Evolutionary conservation across 2,329 filamentous ascomycete species (phyloP), one percentile per base, ranked within the genome.

Genomic region (Aspergillus awamori): DNA sequence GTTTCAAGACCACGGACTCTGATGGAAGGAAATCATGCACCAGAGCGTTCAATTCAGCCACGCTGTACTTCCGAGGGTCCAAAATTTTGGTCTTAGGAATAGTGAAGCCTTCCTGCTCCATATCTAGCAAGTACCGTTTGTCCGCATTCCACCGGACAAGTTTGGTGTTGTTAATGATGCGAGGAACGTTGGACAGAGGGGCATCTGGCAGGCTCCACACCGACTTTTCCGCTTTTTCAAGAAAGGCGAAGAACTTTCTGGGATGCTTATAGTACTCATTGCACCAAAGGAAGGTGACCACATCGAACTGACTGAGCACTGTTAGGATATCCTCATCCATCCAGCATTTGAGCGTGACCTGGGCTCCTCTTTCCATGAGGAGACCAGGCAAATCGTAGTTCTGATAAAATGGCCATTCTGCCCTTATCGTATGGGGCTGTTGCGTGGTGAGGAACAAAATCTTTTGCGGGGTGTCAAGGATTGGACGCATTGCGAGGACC

Each of bases 61-160:
- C 39, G 11, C n/a, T 43, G 39, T 43, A 43, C 20, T 22, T 43
- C 8, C 20, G 10, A 22, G 41, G 41, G 3, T 15, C 10, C 8
- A 45, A 20, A 0, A 24, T 6, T n/a, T 30, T 36, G 2, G 55
- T 41, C 55, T 11, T 26, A 7, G 55, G 45, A 26, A 57, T 57
- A 7, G 20, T 33, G 28, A 57, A 51, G 2, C 55, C 55, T 10
- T 45, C 55, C 4, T 39, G n/a, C 26, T 22, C 8, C 45, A 57
- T 22, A 41, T 51, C 55, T 17, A 41, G 45, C 4, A 49, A 20
- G 36, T 57, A 57, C 7, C 28, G 47, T 33, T 57, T 57, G 45
- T 57, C 45, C 17, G 49, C 49, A 17, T 51, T 57, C 55, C 33
- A 57, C 11, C 30, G 30, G 55, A 41, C 55, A 26, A 57, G 43